A percentile compares a stretch with the other conserved stretches of the same genome.
phyloP scores from a whole-genome alignment of 164 flowering plant genomes.

The Liquidambar formosana region DNA sequence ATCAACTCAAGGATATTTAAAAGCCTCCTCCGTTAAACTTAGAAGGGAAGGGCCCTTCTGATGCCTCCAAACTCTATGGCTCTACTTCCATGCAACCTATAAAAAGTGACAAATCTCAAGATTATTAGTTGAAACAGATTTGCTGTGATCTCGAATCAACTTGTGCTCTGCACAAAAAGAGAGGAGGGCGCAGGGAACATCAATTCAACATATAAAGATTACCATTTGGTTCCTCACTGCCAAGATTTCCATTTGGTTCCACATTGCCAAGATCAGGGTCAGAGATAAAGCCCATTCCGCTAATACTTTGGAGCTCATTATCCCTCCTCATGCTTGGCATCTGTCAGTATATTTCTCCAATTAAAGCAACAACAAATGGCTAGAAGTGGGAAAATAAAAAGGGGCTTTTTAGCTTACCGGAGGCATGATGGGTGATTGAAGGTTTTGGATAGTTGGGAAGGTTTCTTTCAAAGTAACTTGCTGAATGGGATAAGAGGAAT shows the following conservation, averaged over 20 bases:
- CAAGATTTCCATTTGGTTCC: neutral
- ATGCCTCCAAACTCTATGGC: neutral
- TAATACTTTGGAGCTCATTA: neutral
- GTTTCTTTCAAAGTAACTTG: neutral
- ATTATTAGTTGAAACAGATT: neutral
- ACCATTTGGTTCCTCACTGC: neutral
- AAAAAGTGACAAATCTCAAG: neutral
- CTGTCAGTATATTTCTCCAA: neutral
- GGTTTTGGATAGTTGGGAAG: neutral
- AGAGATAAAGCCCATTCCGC: neutral
- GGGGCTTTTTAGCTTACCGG: neutral
- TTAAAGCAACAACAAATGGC: neutral
- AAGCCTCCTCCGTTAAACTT: neutral
- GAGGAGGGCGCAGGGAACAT: too few species aligned
- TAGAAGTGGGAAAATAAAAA: neutral
- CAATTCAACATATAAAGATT: neutral
- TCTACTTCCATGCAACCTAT: neutral
- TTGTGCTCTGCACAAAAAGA: neutral
- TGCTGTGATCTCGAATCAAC: neutral
- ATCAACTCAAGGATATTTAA: neutral
- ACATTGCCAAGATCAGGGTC: neutral
- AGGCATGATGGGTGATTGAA: neutral
- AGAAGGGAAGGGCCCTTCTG: neutral
- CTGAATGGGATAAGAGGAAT: neutral
- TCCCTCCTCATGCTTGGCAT: slow-evolving; percentile 3